These are phyloP conservation scores for Apiosordaria backusii DNA, from an alignment of 495 filamentous ascomycete genomes.

Conservation along the genomic window DNA sequence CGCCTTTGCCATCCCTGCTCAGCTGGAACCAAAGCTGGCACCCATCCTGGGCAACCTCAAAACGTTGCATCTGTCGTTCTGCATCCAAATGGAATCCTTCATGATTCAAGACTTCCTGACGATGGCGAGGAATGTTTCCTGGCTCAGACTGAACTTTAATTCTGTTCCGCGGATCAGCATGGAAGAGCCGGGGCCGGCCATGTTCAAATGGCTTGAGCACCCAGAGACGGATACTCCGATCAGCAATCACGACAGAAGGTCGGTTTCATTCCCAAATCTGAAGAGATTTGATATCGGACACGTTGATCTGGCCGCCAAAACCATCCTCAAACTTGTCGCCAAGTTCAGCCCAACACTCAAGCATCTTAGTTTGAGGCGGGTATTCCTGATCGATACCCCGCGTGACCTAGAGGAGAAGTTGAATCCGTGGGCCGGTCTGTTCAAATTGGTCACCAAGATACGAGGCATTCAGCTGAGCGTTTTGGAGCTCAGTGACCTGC, in stretches of 20 bases:
- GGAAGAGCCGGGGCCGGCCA: not conserved
- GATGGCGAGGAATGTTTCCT: slow-evolving; percentile 28
- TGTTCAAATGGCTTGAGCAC: slow-evolving; percentile 13
- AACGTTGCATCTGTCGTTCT: slow-evolving; percentile 38
- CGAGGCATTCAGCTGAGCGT: slow-evolving; percentile 12
- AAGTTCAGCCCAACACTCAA: slow-evolving; percentile 37
- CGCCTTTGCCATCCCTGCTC: slow-evolving; percentile 36
- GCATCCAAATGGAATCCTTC: slow-evolving; percentile 1
- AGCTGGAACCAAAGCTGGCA: slow-evolving; percentile 23
- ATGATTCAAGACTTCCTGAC: slow-evolving; percentile 29
- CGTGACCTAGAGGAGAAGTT: not conserved
- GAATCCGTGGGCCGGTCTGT: slow-evolving; percentile 27
- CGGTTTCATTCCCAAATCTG: slow-evolving; percentile 26
- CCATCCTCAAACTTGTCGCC: slow-evolving; percentile 31
- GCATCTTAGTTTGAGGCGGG: slow-evolving; percentile 32
- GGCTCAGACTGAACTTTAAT: slow-evolving; percentile 37
- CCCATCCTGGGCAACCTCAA: slow-evolving; percentile 34
- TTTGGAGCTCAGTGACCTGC: slow-evolving; percentile 6
- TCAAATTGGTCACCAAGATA: slow-evolving; percentile 17
- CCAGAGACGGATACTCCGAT: not conserved
- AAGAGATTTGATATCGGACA: slow-evolving; percentile 40
- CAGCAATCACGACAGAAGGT: not conserved
- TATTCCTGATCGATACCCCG: slow-evolving; percentile 16
- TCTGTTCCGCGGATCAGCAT: slow-evolving; percentile 1
- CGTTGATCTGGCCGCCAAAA: slow-evolving; percentile 12